These are phyloP conservation scores for Coffea humblotiana DNA, from an alignment of 305 asterid species.

Conservation along the genomic window DNA sequence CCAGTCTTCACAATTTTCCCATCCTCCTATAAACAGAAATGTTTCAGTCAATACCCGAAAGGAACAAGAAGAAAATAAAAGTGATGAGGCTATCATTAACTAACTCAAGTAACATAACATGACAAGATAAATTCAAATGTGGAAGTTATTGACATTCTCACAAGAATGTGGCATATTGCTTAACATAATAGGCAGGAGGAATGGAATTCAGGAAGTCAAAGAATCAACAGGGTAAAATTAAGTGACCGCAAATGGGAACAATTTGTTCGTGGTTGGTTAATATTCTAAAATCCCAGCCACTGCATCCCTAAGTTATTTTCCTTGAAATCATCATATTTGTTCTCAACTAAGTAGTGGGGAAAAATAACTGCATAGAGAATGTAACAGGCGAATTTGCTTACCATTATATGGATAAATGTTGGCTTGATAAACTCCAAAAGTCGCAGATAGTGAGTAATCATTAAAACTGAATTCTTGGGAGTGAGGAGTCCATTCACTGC, in stretches of 20 bases:
- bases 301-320: neutral
- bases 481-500: slow-evolving; percentile 75
- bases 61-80: neutral
- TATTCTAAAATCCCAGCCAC: neutral
- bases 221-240: neutral
- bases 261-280: neutral
- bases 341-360: neutral
- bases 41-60: neutral
- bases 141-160: neutral
- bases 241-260: neutral
- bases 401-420: slow-evolving; percentile 79
- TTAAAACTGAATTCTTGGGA: slow-evolving; percentile 67
- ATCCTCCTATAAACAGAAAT: slow-evolving; percentile 54
- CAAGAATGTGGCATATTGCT: too few relatives aligned
- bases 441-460: slow-evolving; percentile 92
- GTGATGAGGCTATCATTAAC: neutral
- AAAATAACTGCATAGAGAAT: too few relatives aligned
- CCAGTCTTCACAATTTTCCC: slow-evolving; percentile 88
- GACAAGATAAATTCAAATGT: neutral
- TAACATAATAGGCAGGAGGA: neutral
- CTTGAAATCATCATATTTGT: neutral
- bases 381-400: slow-evolving; percentile 28
- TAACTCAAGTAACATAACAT: neutral
- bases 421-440: slow-evolving; percentile 88
- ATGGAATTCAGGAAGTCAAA: neutral